A percentile compares a stretch with the other conserved stretches of the same genome.
phyloP scores from a whole-genome alignment of 495 filamentous ascomycete genomes.

The Penicillium soppii region DNA sequence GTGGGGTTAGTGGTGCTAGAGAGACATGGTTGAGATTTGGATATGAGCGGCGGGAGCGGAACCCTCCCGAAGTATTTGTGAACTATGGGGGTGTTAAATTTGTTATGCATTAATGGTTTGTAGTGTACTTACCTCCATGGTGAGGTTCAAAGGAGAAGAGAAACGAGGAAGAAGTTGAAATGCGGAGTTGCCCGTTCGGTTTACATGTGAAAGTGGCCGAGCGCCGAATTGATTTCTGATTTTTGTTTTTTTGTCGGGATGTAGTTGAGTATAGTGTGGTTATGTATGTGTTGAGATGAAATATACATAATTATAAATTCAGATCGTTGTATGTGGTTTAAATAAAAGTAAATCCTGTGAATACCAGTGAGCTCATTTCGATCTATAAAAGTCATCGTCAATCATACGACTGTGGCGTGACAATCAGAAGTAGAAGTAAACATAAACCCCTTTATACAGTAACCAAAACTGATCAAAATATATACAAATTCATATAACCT shows the following conservation, averaged over 20 bases:
- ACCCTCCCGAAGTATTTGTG: conserved; percentile 27
- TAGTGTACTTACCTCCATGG: conserved; percentile 26
- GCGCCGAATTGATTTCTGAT: conserved; percentile 6
- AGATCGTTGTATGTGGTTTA: too few relatives aligned
- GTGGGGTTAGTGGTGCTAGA: conserved; percentile 65
- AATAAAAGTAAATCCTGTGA: too few relatives aligned
- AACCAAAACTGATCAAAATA: not conserved
- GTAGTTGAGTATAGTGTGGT: too few relatives aligned
- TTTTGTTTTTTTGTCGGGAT: not conserved
- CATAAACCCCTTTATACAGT: conserved; percentile 7
- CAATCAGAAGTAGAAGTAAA: too few relatives aligned
- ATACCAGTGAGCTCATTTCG: too few relatives aligned
- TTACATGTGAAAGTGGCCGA: conserved; percentile 26
- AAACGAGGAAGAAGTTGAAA: conserved; percentile 11
- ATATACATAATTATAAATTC: too few relatives aligned
- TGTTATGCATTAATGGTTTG: not conserved
- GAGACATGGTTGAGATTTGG: conserved; percentile 50
- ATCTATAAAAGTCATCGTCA: too few relatives aligned
- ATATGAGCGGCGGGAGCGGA: conserved; percentile 46
- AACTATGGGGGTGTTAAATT: conserved; percentile 6
- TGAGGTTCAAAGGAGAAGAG: conserved; percentile 6
- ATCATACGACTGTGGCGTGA: not conserved
- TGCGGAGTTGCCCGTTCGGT: conserved; percentile 28
- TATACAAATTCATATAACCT: not conserved
- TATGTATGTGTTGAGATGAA: too few relatives aligned